Conservation (phyloP, 495 filamentous ascomycete genomes). For the Extremus antarcticus region DNA sequence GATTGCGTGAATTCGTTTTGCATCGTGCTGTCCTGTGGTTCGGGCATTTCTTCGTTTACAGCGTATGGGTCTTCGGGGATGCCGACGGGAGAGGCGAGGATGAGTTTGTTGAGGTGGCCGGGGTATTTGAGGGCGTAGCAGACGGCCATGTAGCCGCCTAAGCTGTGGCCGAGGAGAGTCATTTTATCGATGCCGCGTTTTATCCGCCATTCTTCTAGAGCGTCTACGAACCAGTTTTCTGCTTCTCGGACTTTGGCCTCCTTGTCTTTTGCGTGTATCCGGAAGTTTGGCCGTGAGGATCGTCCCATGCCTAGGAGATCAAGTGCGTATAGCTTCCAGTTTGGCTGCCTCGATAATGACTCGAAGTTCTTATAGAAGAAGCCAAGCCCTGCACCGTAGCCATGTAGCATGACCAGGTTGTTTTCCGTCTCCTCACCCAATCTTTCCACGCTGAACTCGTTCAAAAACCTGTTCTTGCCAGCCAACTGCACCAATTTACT, state of each 20-base stretch:
- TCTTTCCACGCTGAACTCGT: constrained; percentile 86
- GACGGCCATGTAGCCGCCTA: constrained; percentile 89
- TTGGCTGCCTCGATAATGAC: constrained; percentile 57
- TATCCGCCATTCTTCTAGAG: constrained; percentile 89
- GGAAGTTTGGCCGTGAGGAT: constrained; percentile 73
- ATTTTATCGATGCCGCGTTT: constrained; percentile 83
- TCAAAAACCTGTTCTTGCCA: constrained; percentile 77
- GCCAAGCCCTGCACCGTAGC: constrained; percentile 87
- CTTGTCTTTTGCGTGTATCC: constrained; percentile 66
- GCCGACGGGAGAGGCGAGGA: constrained; percentile 86
- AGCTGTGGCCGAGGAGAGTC: constrained; percentile 81
- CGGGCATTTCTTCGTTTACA: constrained; percentile 67
- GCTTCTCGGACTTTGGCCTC: constrained; percentile 79
- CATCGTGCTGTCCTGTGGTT: constrained; percentile 57
- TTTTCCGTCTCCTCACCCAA: constrained; percentile 63
- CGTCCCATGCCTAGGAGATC: constrained; percentile 94
- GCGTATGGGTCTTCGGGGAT: constrained; percentile 94
- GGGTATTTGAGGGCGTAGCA: constrained; percentile 96
- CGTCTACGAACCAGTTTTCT: constrained; percentile 92
- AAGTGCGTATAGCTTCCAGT: constrained; percentile 85
- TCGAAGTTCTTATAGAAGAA: constrained; percentile 99
- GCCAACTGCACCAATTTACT: constrained; percentile 73
- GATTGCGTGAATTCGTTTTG: constrained; percentile 66
- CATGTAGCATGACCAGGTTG: constrained; percentile 94
- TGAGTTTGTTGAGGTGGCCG: constrained; percentile 85